phyloP scores from a whole-genome alignment of 2,329 filamentous ascomycete species.

The Aspergillus thermomutatus region DNA sequence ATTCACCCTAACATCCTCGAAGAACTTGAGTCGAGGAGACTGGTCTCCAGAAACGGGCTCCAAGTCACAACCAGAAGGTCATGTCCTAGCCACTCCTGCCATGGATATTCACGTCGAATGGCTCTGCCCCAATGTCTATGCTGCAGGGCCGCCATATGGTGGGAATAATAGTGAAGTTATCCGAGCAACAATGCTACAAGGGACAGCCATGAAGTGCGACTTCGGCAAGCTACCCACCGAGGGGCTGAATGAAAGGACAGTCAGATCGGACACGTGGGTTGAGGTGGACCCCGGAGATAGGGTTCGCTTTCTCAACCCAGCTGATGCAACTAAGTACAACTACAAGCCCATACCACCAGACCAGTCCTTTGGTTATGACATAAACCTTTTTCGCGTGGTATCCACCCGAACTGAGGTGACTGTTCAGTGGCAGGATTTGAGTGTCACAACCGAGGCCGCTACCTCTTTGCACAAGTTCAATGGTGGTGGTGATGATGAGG shows the following conservation, averaged over 20 bases:
- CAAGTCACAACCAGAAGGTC: conserved; percentile 51
- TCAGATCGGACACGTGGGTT: conserved; percentile 31
- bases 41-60: conserved; percentile 52
- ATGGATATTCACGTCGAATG: conserved; percentile 50
- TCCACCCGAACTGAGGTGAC: conserved; percentile 48
- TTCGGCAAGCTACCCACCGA: conserved; percentile 16
- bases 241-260: background rate
- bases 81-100: conserved; percentile 50
- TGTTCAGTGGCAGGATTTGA: conserved; percentile 59
- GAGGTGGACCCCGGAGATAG: conserved; percentile 39
- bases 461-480: conserved; percentile 35
- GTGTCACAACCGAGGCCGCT: conserved; percentile 46
- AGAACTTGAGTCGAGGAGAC: conserved; percentile 48
- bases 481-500: conserved; percentile 46
- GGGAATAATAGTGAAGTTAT: conserved; percentile 10
- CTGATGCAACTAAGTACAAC: conserved; percentile 53
- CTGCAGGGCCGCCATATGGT: conserved; percentile 16
- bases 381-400: conserved; percentile 56
- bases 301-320: conserved; percentile 56
- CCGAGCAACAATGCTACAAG: conserved; percentile 17
- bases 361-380: conserved; percentile 53
- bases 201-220: conserved; percentile 21
- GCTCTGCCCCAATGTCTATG: conserved; percentile 45
- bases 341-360: conserved; percentile 45
- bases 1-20: conserved; percentile 50